These are phyloP conservation scores for Agaricus bisporus DNA, from an alignment of 768 basidiomycete species.

Conservation along the genomic window DNA sequence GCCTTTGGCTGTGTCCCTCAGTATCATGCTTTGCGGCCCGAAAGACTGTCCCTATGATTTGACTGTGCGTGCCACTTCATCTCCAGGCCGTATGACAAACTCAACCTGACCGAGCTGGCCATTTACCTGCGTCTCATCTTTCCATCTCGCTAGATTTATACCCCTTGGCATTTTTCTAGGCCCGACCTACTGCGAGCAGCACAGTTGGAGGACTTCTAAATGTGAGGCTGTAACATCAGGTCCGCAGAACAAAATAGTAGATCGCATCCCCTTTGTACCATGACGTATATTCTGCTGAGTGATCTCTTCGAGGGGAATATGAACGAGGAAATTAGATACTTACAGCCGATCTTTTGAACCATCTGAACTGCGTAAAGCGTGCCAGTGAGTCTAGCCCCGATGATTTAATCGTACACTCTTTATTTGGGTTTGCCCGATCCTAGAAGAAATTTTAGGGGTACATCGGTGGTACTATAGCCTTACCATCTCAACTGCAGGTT, in stretches of 20 bases:
- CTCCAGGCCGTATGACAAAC: not conserved
- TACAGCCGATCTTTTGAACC: not conserved
- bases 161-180: not conserved
- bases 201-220: not conserved
- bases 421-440: not conserved
- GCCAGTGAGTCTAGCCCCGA: too few species aligned
- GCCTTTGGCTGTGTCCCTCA: slow-evolving; percentile 10
- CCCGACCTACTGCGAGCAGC: slow-evolving; percentile 13
- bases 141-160: not conserved
- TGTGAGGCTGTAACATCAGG: not conserved
- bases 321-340: not conserved
- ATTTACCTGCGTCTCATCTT: slow-evolving; percentile 9
- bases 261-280: not conserved
- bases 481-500: not conserved
- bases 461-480: not conserved
- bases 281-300: not conserved
- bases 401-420: not conserved
- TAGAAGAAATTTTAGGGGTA: not conserved
- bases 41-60: slow-evolving; percentile 14
- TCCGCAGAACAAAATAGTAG: not conserved
- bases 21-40: slow-evolving; percentile 12
- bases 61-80: slow-evolving; percentile 11
- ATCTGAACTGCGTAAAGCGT: not conserved
- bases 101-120: not conserved
- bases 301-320: not conserved